phyloP scores from a whole-genome alignment of 306 rosid genomes.

The Cicer cuneatum region DNA sequence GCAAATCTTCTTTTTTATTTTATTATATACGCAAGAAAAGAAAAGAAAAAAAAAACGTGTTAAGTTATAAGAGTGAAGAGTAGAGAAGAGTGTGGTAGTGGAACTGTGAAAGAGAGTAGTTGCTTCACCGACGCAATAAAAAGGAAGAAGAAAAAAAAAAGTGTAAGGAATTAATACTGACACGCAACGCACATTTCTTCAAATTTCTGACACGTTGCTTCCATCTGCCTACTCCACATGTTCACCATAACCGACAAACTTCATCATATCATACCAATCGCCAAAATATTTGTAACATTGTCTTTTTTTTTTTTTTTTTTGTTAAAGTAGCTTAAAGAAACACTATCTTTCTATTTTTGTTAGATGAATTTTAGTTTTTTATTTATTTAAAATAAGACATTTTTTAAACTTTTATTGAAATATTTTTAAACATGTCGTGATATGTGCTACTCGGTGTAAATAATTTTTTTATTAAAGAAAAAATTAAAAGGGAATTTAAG shows the following conservation, averaged over 20 bases:
- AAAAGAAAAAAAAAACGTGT: not conserved
- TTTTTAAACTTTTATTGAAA: no score
- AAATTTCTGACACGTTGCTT: constrained; percentile 50
- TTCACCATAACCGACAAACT: constrained; percentile 43
- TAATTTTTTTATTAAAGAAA: no score
- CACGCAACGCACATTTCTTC: constrained; percentile 51
- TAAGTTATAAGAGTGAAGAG: constrained; percentile 37
- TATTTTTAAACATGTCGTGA: no score
- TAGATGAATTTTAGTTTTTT: no score
- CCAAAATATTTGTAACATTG: no score
- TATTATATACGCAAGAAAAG: not conserved
- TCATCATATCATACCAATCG: constrained; percentile 6
- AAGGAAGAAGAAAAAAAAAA: not conserved
- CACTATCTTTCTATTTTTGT: no score
- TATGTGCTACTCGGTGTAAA: no score
- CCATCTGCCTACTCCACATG: constrained; percentile 44
- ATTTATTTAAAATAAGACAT: no score
- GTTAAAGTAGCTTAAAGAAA: no score
- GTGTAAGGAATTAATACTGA: constrained; percentile 34
- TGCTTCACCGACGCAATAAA: constrained; percentile 53
- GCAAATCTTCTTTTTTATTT: not conserved
- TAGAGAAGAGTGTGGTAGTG: constrained; percentile 48
- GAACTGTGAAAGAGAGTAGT: constrained; percentile 30
- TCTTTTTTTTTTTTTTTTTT: no score
- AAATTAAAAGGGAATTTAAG: no score